Base-by-base conservation (phyloP, 1,139 yeast species). In the Geotrichum phurueaensis region DNA sequence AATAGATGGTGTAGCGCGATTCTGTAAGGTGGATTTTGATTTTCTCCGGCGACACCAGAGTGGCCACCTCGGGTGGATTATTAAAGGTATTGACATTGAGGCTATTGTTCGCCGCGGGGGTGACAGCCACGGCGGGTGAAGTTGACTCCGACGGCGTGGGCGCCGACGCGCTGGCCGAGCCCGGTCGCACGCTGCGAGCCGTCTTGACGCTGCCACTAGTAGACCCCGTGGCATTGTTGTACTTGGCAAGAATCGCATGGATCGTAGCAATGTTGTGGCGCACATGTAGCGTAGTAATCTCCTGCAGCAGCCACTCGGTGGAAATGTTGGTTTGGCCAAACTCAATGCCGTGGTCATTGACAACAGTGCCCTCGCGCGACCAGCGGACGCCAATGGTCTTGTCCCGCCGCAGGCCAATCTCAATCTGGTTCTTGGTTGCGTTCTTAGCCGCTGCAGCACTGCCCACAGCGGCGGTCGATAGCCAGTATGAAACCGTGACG, bases 401-500 rank as follows among this genome's bases (percentile, higher is more conserved):
- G 31, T 76, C 71, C 53, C 75, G 78, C 65, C 83, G 82, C 23
- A 87, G 78, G 0, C 94, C 94, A 62, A 89, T 81, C 63, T 86
- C 89, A 45, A 89, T 80, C 75, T 80, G 62, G 79, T 83, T 72
- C 73, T 80, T 76, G 71, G 75, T 78, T 77, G 73, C 77, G 15
- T 68, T 66, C 20, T 54, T 54, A 10, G 57, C n/a, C 66, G 75
- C 73, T 72, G 58, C 76, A 48, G 54, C 2, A 55, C 51, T 56
- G 58, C 50, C 59, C 53, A 54, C 53, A 48, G 43, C 50, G 52
- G 18, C 33, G 5, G 54, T 22, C 4, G 62, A 51, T 77, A 81
- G 71, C 97, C 97, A 89, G 74, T 89, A 89, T 65, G 84, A 83
- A 7, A 90, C 78, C 2, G 82, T 73, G 20, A 90, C 84, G 25